Conservation (phyloP, 2,329 filamentous ascomycete genomes). For the Dactylellina haptotyla region DNA sequence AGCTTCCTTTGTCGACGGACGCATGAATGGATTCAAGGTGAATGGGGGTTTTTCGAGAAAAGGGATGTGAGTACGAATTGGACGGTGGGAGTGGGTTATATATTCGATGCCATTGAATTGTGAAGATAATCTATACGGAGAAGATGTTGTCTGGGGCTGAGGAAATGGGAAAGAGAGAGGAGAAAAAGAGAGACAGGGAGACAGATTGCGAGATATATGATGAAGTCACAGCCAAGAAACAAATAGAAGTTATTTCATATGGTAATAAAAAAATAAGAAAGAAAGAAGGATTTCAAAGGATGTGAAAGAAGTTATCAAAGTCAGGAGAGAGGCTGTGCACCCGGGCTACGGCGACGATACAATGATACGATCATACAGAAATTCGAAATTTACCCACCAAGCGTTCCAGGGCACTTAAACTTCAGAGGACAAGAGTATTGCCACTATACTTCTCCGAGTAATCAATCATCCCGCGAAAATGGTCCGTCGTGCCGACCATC, state of each 20-base stretch:
- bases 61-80: background rate
- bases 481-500: constrained; percentile 11
- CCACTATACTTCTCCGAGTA: background rate
- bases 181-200: constrained; percentile 15
- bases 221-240: constrained; percentile 25
- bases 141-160: background rate
- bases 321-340: background rate
- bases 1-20: background rate
- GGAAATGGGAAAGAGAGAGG: background rate
- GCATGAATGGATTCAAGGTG: background rate
- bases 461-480: background rate
- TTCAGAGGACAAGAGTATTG: no score
- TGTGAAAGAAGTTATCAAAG: background rate
- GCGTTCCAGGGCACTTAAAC: no score
- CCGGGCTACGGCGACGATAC: background rate
- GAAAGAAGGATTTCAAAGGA: background rate
- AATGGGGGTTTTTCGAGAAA: no score
- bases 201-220: constrained; percentile 43
- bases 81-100: background rate
- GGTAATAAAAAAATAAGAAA: background rate
- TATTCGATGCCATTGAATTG: constrained; percentile 13
- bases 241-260: background rate
- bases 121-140: background rate
- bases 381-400: background rate
- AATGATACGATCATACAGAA: background rate